Conservation (phyloP, 805 yeast genomes). For the Myxozyma vanderwaltii region DNA sequence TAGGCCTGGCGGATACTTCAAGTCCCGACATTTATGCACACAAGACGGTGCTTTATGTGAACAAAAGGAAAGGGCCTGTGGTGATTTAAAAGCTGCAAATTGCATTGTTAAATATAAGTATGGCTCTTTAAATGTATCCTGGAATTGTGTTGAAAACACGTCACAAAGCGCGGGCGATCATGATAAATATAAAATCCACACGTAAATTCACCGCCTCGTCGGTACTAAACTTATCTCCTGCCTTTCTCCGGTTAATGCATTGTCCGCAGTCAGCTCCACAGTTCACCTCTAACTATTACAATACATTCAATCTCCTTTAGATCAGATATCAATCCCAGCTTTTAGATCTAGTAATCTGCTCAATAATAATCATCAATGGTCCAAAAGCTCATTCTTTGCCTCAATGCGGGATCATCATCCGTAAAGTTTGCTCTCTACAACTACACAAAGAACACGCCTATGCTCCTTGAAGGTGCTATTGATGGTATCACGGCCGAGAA, state of each 20-base stretch:
- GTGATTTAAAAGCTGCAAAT: no score
- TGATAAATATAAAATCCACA: no score
- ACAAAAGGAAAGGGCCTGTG: no score
- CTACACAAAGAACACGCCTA: conserved; percentile 11
- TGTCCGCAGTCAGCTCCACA: neutral
- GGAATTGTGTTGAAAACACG: no score
- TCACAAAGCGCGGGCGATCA: no score
- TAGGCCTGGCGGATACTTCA: neutral
- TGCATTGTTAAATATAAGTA: no score
- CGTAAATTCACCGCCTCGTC: neutral
- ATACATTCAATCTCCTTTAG: no score
- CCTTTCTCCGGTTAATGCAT: neutral
- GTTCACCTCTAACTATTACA: neutral
- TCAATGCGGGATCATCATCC: conserved; percentile 35
- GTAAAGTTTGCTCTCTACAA: conserved; percentile 32
- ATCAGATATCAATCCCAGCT: neutral
- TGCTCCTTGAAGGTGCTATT: conserved; percentile 24
- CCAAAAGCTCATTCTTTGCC: conserved; percentile 18
- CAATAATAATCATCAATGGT: neutral
- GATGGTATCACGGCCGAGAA: conserved; percentile 28
- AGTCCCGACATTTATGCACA: neutral
- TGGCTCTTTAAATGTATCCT: no score
- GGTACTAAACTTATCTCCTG: neutral
- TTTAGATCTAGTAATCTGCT: no score
- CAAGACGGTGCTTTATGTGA: no score